Evolutionary conservation across 2,329 filamentous ascomycete species (phyloP).

Genomic region (Pseudogymnoascus sp.): DNA sequence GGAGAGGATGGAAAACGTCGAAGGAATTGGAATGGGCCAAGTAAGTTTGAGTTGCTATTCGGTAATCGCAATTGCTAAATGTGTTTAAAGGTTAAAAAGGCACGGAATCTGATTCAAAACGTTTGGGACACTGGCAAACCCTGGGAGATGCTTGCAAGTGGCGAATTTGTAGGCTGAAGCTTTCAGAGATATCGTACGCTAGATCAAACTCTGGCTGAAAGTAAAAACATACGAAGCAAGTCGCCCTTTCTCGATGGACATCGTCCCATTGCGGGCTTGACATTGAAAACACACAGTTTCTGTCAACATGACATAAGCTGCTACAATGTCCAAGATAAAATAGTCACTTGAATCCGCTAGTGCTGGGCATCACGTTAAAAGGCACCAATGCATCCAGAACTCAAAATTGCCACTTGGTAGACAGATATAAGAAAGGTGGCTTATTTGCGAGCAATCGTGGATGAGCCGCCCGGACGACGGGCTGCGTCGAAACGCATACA

Average conservation of each 20-base stretch:
- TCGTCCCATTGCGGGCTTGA: not conserved
- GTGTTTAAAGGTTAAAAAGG: constrained; percentile 42
- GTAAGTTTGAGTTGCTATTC: constrained; percentile 34
- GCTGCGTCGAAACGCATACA: not conserved
- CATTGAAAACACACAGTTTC: not conserved
- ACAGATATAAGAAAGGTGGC: not conserved
- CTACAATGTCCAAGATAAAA: not conserved
- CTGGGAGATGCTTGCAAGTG: constrained; percentile 59
- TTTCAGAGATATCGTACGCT: not conserved
- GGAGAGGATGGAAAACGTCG: constrained; percentile 56
- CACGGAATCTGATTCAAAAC: constrained; percentile 56
- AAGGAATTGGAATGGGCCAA: constrained; percentile 69
- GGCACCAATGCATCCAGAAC: not conserved
- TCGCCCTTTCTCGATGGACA: not conserved
- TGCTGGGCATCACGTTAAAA: constrained; percentile 13
- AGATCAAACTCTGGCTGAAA: not conserved
- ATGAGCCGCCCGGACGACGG: not conserved
- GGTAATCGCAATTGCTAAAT: constrained; percentile 15
- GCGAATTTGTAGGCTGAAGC: constrained; percentile 58
- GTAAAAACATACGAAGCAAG: not conserved
- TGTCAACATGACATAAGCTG: not conserved
- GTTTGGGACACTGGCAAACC: constrained; percentile 59
- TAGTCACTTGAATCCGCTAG: not conserved
- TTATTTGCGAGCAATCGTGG: not conserved
- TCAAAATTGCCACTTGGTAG: not conserved